These are phyloP conservation scores for Xylariaceae sp. DNA, from an alignment of 2,329 filamentous ascomycete species.

Conservation along the genomic window DNA sequence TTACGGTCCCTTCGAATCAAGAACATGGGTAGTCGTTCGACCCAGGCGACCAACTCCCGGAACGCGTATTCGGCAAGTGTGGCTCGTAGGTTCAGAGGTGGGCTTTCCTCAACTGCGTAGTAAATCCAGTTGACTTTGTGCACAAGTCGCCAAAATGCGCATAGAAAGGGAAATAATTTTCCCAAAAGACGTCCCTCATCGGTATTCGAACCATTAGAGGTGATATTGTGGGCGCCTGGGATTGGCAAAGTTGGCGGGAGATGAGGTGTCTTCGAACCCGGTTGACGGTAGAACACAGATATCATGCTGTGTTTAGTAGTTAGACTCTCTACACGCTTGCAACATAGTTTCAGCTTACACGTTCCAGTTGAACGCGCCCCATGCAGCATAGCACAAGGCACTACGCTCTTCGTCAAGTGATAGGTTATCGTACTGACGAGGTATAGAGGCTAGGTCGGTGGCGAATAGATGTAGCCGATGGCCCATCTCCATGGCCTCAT, in stretches of 20 bases:
- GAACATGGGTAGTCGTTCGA: conserved; percentile 26
- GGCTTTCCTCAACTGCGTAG: conserved; percentile 21
- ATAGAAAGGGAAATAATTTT: conserved; percentile 29
- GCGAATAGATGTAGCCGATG: conserved; percentile 29
- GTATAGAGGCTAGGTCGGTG: conserved; percentile 5
- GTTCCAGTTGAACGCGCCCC: conserved; percentile 36
- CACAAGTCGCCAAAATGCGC: conserved; percentile 36
- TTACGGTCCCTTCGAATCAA: conserved; percentile 24
- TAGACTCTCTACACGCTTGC: background rate
- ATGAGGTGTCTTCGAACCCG: conserved; percentile 22
- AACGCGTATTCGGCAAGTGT: conserved; percentile 35
- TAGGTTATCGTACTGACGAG: conserved; percentile 3
- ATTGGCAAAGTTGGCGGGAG: conserved; percentile 22
- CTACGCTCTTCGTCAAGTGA: conserved; percentile 14
- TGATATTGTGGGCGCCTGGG: conserved; percentile 1
- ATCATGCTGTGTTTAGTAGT: conserved; percentile 21
- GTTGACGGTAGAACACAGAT: conserved; percentile 31
- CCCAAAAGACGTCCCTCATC: conserved; percentile 14
- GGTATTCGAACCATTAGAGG: conserved; percentile 14
- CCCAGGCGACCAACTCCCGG: conserved; percentile 37
- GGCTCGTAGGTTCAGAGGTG: conserved; percentile 14
- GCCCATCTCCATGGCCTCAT: conserved; percentile 28
- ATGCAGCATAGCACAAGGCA: conserved; percentile 25
- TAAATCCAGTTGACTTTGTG: conserved; percentile 25
- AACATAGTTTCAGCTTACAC: conserved; percentile 33